These are phyloP conservation scores for Monosporascus ibericus DNA, from an alignment of 2,329 filamentous ascomycete genomes.

Conservation along the genomic window DNA sequence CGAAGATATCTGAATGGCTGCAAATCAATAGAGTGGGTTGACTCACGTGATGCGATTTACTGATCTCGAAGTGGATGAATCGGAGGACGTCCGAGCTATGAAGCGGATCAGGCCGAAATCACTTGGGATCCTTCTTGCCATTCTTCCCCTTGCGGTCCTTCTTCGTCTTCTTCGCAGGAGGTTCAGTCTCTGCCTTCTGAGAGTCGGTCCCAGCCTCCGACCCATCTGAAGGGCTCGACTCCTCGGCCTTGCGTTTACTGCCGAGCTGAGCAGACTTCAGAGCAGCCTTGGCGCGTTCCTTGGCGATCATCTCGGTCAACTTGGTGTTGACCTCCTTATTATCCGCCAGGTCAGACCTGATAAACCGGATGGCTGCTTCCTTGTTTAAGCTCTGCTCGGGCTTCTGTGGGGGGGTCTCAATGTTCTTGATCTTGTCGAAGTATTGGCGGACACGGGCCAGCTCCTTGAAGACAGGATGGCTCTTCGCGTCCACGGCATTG, in stretches of 20 bases:
- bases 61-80: no score
- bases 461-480: conserved; percentile 80
- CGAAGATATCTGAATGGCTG: no score
- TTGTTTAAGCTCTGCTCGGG: conserved; percentile 58
- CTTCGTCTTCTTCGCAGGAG: conserved; percentile 27
- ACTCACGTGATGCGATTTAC: no score
- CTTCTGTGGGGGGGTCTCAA: conserved; percentile 57
- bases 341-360: conserved; percentile 67
- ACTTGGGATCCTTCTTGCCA: conserved; percentile 19
- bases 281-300: conserved; percentile 47
- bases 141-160: conserved; percentile 33
- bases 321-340: conserved; percentile 46
- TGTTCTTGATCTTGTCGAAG: conserved; percentile 81
- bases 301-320: conserved; percentile 50
- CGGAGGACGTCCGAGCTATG: no score
- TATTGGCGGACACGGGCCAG: conserved; percentile 84
- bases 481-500: conserved; percentile 72
- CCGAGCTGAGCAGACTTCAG: conserved; percentile 35
- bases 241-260: conserved; percentile 25
- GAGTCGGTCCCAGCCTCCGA: conserved; percentile 13
- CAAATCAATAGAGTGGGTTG: no score
- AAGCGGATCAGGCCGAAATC: neutral
- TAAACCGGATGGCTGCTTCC: conserved; percentile 71
- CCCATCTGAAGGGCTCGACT: conserved; percentile 10
- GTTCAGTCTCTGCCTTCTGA: conserved; percentile 32